These are phyloP conservation scores for Penicillium antarcticum DNA, from an alignment of 495 filamentous ascomycete species.

Conservation along the genomic window DNA sequence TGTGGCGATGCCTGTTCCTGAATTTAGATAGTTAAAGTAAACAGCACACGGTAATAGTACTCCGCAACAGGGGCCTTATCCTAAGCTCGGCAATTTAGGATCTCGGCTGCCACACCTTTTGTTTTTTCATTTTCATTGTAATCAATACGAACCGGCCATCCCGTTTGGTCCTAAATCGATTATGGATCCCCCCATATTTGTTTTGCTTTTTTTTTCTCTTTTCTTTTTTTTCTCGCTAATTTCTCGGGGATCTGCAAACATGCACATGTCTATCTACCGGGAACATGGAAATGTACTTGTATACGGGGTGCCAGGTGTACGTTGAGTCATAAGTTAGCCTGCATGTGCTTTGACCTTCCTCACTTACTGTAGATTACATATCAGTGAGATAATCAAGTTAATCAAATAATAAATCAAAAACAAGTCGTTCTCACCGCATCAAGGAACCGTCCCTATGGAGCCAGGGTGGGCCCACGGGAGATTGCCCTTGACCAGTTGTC, in stretches of 20 bases:
- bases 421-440: slow-evolving; percentile 21
- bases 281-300: slow-evolving; percentile 7
- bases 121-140: not conserved
- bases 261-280: slow-evolving; percentile 21
- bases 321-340: slow-evolving; percentile 8
- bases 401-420: slow-evolving; percentile 2
- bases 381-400: not conserved
- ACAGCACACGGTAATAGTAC: too few relatives aligned
- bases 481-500: slow-evolving; percentile 28
- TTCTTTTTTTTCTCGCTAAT: slow-evolving; percentile 7
- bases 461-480: slow-evolving; percentile 28
- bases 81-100: slow-evolving; percentile 12
- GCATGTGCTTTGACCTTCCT: slow-evolving; percentile 1
- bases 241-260: slow-evolving; percentile 28
- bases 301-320: not conserved
- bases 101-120: slow-evolving; percentile 3
- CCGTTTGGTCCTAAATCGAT: not conserved
- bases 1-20: not conserved
- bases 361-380: not conserved
- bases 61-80: not conserved
- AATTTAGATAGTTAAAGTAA: too few relatives aligned
- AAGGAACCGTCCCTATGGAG: slow-evolving; percentile 26
- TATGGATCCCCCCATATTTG: slow-evolving; percentile 2
- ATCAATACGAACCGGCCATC: slow-evolving; percentile 14
- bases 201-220: slow-evolving; percentile 5